A percentile compares a stretch with the other conserved stretches of the same genome.
These are phyloP conservation scores for Phytophthora litchii DNA, from an alignment of 352 stramenopile species.

Conservation along the genomic window DNA sequence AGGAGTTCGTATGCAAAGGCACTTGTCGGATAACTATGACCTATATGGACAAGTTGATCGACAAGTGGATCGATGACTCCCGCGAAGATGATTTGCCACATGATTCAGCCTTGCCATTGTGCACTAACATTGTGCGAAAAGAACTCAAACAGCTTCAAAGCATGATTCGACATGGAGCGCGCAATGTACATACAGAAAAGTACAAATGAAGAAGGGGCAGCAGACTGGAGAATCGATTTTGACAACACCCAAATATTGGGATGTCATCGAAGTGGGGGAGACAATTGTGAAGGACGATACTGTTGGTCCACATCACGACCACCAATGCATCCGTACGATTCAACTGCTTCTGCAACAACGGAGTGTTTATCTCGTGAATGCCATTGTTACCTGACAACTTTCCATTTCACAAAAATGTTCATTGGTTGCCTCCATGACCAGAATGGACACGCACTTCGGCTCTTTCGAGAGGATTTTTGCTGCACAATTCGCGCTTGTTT, in stretches of 20 bases:
- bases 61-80: slow-evolving; percentile 26
- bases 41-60: slow-evolving; percentile 31
- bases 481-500: slow-evolving; percentile 39
- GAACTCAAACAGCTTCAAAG: slow-evolving; percentile 34
- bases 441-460: slow-evolving; percentile 54
- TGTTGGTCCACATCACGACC: slow-evolving; percentile 42
- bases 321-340: slow-evolving; percentile 37
- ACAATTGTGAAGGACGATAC: slow-evolving; percentile 23
- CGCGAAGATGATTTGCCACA: slow-evolving; percentile 11
- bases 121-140: slow-evolving; percentile 38
- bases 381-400: slow-evolving; percentile 45
- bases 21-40: slow-evolving; percentile 34
- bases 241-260: slow-evolving; percentile 21
- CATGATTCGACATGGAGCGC: slow-evolving; percentile 36
- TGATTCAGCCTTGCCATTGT: slow-evolving; percentile 35
- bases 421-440: slow-evolving; percentile 46
- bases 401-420: slow-evolving; percentile 42
- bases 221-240: slow-evolving; percentile 3
- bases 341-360: slow-evolving; percentile 42
- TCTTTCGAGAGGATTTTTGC: slow-evolving; percentile 52
- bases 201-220: slow-evolving; percentile 9
- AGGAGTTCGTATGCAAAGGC: slow-evolving; percentile 50
- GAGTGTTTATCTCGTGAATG: slow-evolving; percentile 36
- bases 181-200: slow-evolving; percentile 12
- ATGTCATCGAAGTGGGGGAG: slow-evolving; percentile 38